These are phyloP conservation scores for Hebeloma cylindrosporum DNA, from an alignment of 768 basidiomycete species.

Conservation along the genomic window DNA sequence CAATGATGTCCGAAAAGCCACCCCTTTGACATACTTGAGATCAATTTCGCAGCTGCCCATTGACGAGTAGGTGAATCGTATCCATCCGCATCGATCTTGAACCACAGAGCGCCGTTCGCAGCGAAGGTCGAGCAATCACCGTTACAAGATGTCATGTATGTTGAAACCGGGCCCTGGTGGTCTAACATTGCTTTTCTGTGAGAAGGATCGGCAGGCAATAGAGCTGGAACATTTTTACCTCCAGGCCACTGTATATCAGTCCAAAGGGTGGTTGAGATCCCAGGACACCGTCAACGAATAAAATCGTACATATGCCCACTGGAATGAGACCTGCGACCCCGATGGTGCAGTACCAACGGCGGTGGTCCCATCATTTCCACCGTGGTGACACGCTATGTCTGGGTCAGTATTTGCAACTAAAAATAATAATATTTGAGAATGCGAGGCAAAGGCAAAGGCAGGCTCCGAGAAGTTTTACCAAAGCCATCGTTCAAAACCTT, in stretches of 20 bases:
- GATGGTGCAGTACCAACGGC: slow-evolving; percentile 37
- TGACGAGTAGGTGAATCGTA: slow-evolving; percentile 36
- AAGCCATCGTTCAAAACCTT: slow-evolving; percentile 36
- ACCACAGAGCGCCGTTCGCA: slow-evolving; percentile 43
- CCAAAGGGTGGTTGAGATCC: slow-evolving; percentile 6
- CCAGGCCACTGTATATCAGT: slow-evolving; percentile 34
- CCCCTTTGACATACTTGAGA: slow-evolving; percentile 36
- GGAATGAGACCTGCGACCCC: slow-evolving; percentile 42
- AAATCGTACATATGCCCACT: slow-evolving; percentile 42
- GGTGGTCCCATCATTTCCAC: slow-evolving; percentile 38
- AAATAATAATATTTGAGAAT: no score
- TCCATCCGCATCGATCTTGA: slow-evolving; percentile 49
- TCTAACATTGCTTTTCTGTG: slow-evolving; percentile 27
- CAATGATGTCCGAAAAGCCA: no score
- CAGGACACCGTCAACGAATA: slow-evolving; percentile 4
- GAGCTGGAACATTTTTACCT: slow-evolving; percentile 24
- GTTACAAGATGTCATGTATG: slow-evolving; percentile 52
- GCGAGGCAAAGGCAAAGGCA: background rate
- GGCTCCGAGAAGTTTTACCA: slow-evolving; percentile 20
- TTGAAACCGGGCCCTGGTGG: slow-evolving; percentile 49
- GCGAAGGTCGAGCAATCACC: slow-evolving; percentile 41
- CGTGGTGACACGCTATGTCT: slow-evolving; percentile 45
- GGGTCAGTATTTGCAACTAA: slow-evolving; percentile 25
- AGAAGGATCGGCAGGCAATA: background rate
- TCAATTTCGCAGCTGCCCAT: slow-evolving; percentile 46